These are phyloP conservation scores for Gaeumannomyces sp. DNA, from an alignment of 2,329 filamentous ascomycete species.

Conservation along the genomic window DNA sequence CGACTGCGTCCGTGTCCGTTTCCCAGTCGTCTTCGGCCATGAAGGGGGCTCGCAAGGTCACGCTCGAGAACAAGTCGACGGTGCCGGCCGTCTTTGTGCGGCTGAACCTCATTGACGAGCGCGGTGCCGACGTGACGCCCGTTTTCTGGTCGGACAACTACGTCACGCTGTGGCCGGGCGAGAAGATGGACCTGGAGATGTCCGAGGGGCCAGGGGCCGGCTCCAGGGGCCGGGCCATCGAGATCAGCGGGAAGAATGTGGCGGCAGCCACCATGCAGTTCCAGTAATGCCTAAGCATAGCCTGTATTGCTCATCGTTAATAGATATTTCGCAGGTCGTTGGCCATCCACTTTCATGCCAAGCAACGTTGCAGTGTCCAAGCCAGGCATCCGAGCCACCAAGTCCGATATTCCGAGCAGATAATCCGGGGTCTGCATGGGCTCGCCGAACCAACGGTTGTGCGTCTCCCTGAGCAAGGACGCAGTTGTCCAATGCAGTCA, in stretches of 20 bases:
- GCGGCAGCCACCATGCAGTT: slow-evolving; percentile 10
- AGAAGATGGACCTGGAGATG: slow-evolving; percentile 38
- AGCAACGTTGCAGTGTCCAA: too few relatives aligned
- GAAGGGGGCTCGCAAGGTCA: slow-evolving; percentile 24
- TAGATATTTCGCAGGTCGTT: neutral
- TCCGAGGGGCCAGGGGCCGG: neutral
- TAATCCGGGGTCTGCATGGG: too few relatives aligned
- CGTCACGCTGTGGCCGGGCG: slow-evolving; percentile 52
- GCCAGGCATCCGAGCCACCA: too few relatives aligned
- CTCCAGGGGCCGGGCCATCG: slow-evolving; percentile 14
- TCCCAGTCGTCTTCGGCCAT: slow-evolving; percentile 15
- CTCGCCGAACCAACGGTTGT: too few relatives aligned
- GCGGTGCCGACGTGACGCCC: slow-evolving; percentile 40
- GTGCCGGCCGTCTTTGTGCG: slow-evolving; percentile 53
- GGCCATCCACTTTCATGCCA: too few relatives aligned
- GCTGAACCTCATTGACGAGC: slow-evolving; percentile 40
- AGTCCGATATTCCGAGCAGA: too few relatives aligned
- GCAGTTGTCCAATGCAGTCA: too few relatives aligned
- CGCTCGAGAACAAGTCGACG: slow-evolving; percentile 43
- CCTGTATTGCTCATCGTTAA: neutral
- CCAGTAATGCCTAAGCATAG: neutral
- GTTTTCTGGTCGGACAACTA: slow-evolving; percentile 59
- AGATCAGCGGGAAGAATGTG: slow-evolving; percentile 23
- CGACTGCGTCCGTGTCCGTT: slow-evolving; percentile 28
- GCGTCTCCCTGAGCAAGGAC: too few relatives aligned